Evolutionary conservation across 1,139 yeast genomes (phyloP).

Genomic region (Tardiomyces digboiensis): DNA sequence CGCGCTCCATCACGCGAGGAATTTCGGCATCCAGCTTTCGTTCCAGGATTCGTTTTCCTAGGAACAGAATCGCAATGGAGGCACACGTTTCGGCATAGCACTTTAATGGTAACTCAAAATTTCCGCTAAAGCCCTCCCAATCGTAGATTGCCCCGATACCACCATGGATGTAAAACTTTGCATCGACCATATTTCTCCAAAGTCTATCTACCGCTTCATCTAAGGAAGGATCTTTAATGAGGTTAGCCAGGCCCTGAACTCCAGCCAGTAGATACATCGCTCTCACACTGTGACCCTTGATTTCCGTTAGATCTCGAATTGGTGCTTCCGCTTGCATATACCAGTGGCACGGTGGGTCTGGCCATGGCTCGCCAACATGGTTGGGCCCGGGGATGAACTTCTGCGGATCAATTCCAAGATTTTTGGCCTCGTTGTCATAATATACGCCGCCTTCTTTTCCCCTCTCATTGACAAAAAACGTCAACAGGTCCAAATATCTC

Average conservation of each 20-base stretch:
- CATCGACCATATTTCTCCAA: conserved; percentile 19
- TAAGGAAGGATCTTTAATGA: conserved; percentile 11
- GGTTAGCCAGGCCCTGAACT: conserved; percentile 5
- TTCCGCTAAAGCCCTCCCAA: conserved; percentile 22
- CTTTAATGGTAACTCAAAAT: conserved; percentile 18
- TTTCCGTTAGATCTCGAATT: conserved; percentile 2
- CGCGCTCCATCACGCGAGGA: conserved; percentile 5
- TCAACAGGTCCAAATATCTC: conserved; percentile 13
- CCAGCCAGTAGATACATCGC: conserved; percentile 5
- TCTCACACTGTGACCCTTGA: conserved; percentile 5
- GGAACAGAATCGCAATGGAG: conserved; percentile 3
- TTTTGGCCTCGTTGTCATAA: conserved; percentile 13
- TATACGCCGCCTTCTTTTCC: conserved; percentile 17
- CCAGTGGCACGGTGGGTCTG: conserved; percentile 18
- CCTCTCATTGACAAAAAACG: conserved; percentile 19
- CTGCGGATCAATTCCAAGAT: conserved; percentile 16
- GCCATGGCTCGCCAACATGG: conserved; percentile 8
- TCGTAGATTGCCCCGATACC: conserved; percentile 19
- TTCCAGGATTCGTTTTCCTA: conserved; percentile 2
- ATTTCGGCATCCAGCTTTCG: conserved; percentile 3
- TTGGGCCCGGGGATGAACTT: conserved; percentile 6
- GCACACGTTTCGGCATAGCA: conserved; percentile 23
- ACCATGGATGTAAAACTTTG: conserved; percentile 19
- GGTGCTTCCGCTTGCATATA: conserved; percentile 11
- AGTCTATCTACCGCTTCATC: conserved; percentile 13